A percentile compares a stretch with the other conserved stretches of the same genome.
phyloP scores from a whole-genome alignment of 306 rosid genomes.

The Pyrus pyrifolia region DNA sequence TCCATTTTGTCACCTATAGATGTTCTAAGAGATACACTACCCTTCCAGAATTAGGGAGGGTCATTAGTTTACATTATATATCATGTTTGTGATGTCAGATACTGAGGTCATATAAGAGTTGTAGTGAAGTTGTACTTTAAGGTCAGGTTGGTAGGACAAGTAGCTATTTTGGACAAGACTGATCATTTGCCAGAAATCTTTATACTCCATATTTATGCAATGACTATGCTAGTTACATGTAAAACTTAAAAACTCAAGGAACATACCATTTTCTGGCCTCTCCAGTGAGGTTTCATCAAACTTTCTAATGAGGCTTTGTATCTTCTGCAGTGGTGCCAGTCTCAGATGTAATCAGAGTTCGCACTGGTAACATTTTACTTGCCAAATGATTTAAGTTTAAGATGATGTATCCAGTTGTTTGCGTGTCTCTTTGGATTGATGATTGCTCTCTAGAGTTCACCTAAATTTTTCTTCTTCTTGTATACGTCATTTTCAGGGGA shows the following conservation, averaged over 20 bases:
- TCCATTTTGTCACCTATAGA: background rate
- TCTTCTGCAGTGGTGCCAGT: slow-evolving; percentile 72
- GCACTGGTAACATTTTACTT: slow-evolving; percentile 57
- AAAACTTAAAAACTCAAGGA: too few species aligned
- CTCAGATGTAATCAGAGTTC: slow-evolving; percentile 71
- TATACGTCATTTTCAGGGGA: slow-evolving; percentile 46
- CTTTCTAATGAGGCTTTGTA: slow-evolving; percentile 8
- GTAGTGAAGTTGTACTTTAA: background rate
- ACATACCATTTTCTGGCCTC: background rate
- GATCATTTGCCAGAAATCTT: background rate
- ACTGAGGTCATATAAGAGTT: background rate
- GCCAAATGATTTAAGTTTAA: background rate
- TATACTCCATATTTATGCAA: background rate
- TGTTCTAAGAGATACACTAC: background rate
- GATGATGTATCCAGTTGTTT: background rate
- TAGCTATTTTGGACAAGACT: background rate
- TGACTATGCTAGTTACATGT: background rate
- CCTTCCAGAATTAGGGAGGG: background rate
- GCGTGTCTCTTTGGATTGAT: background rate
- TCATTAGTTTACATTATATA: background rate
- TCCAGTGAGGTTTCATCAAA: slow-evolving; percentile 4
- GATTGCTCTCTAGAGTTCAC: background rate
- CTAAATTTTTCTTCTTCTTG: background rate
- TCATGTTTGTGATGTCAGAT: background rate
- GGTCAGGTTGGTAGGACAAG: background rate